Evolutionary conservation across 1,284 basidiomycete species (phyloP).

Genomic region (Rhizopogon hawkerae): DNA sequence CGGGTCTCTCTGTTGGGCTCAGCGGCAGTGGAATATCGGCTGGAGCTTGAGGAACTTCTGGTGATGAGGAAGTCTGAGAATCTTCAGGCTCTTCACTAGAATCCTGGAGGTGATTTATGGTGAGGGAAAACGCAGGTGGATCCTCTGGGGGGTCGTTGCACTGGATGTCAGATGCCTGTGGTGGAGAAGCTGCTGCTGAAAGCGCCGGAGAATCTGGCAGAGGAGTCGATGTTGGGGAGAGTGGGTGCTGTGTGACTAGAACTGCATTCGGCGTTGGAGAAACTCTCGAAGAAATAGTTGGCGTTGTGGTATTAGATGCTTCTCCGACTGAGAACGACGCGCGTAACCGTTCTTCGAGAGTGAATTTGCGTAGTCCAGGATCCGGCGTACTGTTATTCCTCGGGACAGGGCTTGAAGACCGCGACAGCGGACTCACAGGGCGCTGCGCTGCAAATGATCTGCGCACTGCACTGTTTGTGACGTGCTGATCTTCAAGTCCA

Average conservation of each 20-base stretch:
- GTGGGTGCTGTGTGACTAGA: slow-evolving; percentile 24
- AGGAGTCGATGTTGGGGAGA: slow-evolving; percentile 38
- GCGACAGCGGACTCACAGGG: slow-evolving; percentile 30
- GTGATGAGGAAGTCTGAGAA: not conserved
- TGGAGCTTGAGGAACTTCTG: not conserved
- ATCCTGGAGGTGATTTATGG: not conserved
- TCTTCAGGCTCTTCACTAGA: not conserved
- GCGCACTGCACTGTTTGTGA: slow-evolving; percentile 29
- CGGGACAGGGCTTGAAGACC: slow-evolving; percentile 23
- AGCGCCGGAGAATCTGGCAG: slow-evolving; percentile 36
- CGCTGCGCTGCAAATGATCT: slow-evolving; percentile 53
- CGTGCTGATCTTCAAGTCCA: slow-evolving; percentile 10
- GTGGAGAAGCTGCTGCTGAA: slow-evolving; percentile 8
- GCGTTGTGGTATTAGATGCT: slow-evolving; percentile 38
- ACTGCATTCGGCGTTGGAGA: slow-evolving; percentile 33
- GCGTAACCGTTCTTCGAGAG: slow-evolving; percentile 64
- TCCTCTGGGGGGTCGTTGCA: not conserved
- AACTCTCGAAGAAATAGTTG: slow-evolving; percentile 32
- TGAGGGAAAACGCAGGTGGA: not conserved
- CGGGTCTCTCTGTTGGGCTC: too few species aligned
- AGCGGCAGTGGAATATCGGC: not conserved
- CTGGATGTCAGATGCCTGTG: not conserved
- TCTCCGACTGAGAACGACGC: slow-evolving; percentile 54
- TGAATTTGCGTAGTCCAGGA: slow-evolving; percentile 36
- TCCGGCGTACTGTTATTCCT: slow-evolving; percentile 14